These are phyloP conservation scores for Cladorrhinum sp. DNA, from an alignment of 2,329 filamentous ascomycete species.

Conservation along the genomic window DNA sequence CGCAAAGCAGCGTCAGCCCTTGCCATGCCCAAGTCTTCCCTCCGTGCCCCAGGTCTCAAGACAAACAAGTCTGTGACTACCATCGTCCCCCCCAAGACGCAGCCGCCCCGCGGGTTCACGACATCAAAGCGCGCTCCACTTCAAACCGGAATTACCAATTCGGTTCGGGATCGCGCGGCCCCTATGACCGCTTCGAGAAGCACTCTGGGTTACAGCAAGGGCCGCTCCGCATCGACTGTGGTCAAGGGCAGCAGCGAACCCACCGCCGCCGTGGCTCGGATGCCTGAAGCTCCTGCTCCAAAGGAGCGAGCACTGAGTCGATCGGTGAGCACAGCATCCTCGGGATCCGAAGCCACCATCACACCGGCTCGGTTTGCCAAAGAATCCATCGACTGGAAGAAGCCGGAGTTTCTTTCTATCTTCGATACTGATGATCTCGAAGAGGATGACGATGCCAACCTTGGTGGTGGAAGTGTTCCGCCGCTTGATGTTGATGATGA, in stretches of 20 bases:
- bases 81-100: conserved; percentile 31
- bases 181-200: conserved; percentile 70
- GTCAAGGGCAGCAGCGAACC: conserved; percentile 34
- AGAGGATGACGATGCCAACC: conserved; percentile 47
- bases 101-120: conserved; percentile 9
- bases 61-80: conserved; percentile 13
- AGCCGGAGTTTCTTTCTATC: conserved; percentile 54
- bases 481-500: conserved; percentile 45
- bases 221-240: conserved; percentile 55
- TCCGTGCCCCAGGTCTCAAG: conserved; percentile 24
- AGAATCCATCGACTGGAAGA: conserved; percentile 33
- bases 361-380: conserved; percentile 45
- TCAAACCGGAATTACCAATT: conserved; percentile 45
- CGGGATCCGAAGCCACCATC: conserved; percentile 43
- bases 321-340: conserved; percentile 38
- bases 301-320: conserved; percentile 28
- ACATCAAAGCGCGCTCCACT: conserved; percentile 27
- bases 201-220: conserved; percentile 82
- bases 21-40: conserved; percentile 33
- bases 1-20: conserved; percentile 54
- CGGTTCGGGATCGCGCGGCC: conserved; percentile 55
- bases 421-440: conserved; percentile 42
- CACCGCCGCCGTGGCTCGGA: conserved; percentile 10
- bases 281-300: conserved; percentile 13
- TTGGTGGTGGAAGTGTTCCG: conserved; percentile 37